These are phyloP conservation scores for Dothiorella sarmentorum DNA, from an alignment of 2,329 filamentous ascomycete genomes.

Conservation along the genomic window DNA sequence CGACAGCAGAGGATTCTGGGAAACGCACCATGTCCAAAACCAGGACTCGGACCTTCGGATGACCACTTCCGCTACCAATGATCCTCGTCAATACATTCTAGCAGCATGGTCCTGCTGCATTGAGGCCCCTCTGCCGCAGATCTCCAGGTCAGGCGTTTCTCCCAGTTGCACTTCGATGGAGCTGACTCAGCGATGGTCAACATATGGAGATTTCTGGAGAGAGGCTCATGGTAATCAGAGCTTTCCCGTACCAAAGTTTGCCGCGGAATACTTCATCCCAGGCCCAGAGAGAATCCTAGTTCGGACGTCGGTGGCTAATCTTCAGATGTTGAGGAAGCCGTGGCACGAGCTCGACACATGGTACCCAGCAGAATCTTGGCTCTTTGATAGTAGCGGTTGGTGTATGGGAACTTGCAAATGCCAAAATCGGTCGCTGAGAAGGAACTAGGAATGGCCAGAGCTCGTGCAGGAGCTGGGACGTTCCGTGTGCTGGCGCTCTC, in stretches of 20 bases:
- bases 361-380: neutral
- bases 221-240: neutral
- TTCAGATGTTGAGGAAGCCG: neutral
- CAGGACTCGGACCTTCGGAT: neutral
- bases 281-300: neutral
- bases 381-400: neutral
- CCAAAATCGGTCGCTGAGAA: neutral
- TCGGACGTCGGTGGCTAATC: neutral
- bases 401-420: neutral
- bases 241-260: neutral
- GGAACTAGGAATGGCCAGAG: neutral
- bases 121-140: neutral
- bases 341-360: neutral
- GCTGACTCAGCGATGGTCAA: neutral
- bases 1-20: neutral
- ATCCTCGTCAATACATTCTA: neutral
- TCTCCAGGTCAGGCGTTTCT: neutral
- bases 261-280: neutral
- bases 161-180: neutral
- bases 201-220: neutral
- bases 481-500: neutral
- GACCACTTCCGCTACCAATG: neutral
- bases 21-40: neutral
- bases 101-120: neutral
- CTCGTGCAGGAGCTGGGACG: neutral